These are phyloP conservation scores for Candida tetrigidarum DNA, from an alignment of 1,139 yeast species.

Conservation along the genomic window DNA sequence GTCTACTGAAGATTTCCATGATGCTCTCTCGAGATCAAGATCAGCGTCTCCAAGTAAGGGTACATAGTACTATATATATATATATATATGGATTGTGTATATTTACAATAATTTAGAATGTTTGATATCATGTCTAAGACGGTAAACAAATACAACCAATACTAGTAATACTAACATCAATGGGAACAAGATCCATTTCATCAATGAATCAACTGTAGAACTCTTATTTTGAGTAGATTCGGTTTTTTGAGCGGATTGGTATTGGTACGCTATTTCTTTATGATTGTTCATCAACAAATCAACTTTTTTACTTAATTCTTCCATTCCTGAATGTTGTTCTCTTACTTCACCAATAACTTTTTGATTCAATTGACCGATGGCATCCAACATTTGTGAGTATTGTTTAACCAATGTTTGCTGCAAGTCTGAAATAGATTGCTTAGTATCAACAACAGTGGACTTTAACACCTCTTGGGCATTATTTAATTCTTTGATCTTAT, in stretches of 20 bases:
- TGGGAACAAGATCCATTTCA: slow-evolving; percentile 49
- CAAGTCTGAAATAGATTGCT: slow-evolving; percentile 20
- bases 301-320: slow-evolving; percentile 41
- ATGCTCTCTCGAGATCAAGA: slow-evolving; percentile 5
- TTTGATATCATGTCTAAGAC: slow-evolving; percentile 57
- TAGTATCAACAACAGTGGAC: background rate
- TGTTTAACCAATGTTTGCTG: slow-evolving; percentile 34
- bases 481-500: slow-evolving; percentile 5
- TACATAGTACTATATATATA: background rate
- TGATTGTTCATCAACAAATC: slow-evolving; percentile 48
- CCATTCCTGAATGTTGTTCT: slow-evolving; percentile 44
- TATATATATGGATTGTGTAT: background rate
- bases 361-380: slow-evolving; percentile 40
- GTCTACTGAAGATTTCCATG: slow-evolving; percentile 12
- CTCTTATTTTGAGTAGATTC: background rate
- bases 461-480: slow-evolving; percentile 5
- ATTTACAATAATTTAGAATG: slow-evolving; percentile 54
- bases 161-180: slow-evolving; percentile 41
- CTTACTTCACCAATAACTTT: slow-evolving; percentile 49
- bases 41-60: slow-evolving; percentile 9
- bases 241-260: slow-evolving; percentile 20
- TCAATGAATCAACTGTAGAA: slow-evolving; percentile 20
- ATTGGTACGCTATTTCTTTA: slow-evolving; percentile 41
- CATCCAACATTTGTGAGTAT: slow-evolving; percentile 36
- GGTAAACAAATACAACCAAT: slow-evolving; percentile 44